These are phyloP conservation scores for Trichothecium sympodiale DNA, from an alignment of 2,329 filamentous ascomycete genomes.

Conservation along the genomic window DNA sequence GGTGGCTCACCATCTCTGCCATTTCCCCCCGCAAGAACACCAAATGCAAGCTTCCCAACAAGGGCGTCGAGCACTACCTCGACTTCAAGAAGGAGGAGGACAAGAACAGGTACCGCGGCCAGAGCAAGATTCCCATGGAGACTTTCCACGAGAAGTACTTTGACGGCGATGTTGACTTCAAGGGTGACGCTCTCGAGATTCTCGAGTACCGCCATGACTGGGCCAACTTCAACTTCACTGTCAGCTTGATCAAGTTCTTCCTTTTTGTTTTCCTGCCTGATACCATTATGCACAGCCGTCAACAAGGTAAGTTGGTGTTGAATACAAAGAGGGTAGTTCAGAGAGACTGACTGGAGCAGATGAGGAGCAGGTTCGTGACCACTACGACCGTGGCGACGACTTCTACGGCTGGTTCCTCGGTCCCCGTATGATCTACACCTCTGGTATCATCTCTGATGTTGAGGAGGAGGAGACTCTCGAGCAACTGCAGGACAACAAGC, in stretches of 20 bases:
- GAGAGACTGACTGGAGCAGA: conserved; percentile 61
- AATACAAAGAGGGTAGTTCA: conserved; percentile 22
- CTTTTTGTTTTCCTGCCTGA: conserved; percentile 80
- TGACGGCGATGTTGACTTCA: conserved; percentile 88
- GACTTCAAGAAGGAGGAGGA: conserved; percentile 61
- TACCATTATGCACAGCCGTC: conserved; percentile 83
- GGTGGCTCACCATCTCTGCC: conserved; percentile 72
- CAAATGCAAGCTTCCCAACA: conserved; percentile 77
- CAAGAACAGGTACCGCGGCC: conserved; percentile 59
- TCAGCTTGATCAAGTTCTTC: conserved; percentile 78
- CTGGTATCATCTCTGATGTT: conserved; percentile 82
- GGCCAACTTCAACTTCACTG: conserved; percentile 88
- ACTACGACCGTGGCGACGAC: conserved; percentile 96
- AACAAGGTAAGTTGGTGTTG: conserved; percentile 45
- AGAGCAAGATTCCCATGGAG: conserved; percentile 77
- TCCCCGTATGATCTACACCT: conserved; percentile 98
- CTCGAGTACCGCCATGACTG: conserved; percentile 95
- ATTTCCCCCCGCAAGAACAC: conserved; percentile 86
- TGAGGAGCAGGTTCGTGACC: conserved; percentile 93
- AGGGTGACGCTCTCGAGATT: conserved; percentile 79
- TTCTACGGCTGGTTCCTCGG: conserved; percentile 99
- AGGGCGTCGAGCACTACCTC: conserved; percentile 83
- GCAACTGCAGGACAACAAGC: conserved; percentile 95
- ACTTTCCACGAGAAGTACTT: conserved; percentile 99
- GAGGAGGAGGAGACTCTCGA: conserved; percentile 83